Base-by-base conservation (phyloP, 768 basidiomycete species). In the Dentipellis sp. region DNA sequence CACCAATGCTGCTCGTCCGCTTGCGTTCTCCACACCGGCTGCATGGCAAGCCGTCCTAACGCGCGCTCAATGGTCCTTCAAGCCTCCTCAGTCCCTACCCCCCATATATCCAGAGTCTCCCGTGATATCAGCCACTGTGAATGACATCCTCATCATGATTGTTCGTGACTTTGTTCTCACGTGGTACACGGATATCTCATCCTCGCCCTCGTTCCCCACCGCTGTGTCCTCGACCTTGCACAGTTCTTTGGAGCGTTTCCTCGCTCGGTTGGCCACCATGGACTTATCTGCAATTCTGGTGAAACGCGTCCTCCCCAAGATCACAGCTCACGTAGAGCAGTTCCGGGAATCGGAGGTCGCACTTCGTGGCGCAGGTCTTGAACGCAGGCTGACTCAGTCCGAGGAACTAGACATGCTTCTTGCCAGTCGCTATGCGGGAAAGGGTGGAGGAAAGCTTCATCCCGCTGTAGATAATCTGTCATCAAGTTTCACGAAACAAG, bases 1-100 rank as follows among this genome's bases (percentile, higher is more conserved):
- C n/a, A 69, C 71, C 10, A 71, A 73, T 56, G 82, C 85, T 0
- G 84, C 90, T 16, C 80, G 82, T 37, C 90, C 90, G 0, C 76
- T 94, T 50, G 79, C 82, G 2, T 95, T 97, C 74, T 91, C 91
- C 4, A 92, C 92, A 2, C 91, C 92, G 22, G 91, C 94, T 56
- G 94, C 93, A 35, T 97, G 94, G 94, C 90, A 94, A 65, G 92
- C 86, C 0, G 88, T 91, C 49, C 75, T 90, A 52, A 92, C 82
- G 47, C 83, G 93, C 35, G 90, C 90, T n/a, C 83, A 88, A 68
- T 95, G 93, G 94, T 89, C 89, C 3, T 82, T 86, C 61, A 81
- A 76, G 56, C 72, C 82, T 3, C 82, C 86, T 0, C 83, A 84
- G 64, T 73, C 81, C n/a, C 74, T 87, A 17, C 77, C 86, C 1